These are phyloP conservation scores for Metschnikowia chrysomelidarum DNA, from an alignment of 805 yeast species.

Conservation along the genomic window DNA sequence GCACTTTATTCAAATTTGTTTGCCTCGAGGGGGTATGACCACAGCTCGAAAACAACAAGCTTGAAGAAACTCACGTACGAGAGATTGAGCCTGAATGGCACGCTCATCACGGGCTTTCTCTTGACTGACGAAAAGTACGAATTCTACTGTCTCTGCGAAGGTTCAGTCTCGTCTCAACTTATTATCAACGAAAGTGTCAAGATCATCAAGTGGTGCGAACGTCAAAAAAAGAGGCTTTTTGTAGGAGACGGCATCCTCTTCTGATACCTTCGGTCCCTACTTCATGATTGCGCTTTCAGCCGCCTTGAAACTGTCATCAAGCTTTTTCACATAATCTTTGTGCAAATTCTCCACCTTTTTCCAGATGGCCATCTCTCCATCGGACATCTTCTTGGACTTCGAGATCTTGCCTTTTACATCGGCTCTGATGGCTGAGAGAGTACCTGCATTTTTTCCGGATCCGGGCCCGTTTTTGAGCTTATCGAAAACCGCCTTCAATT, in stretches of 20 bases:
- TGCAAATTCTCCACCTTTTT: constrained; percentile 67
- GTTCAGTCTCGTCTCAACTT: constrained; percentile 51
- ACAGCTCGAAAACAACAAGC: constrained; percentile 18
- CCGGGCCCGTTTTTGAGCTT: constrained; percentile 49
- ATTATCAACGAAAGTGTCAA: constrained; percentile 60
- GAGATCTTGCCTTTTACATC: constrained; percentile 54
- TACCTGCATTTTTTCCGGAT: constrained; percentile 37
- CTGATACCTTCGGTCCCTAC: constrained; percentile 17
- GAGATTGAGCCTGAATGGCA: constrained; percentile 33
- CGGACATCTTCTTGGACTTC: constrained; percentile 50
- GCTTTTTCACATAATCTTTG: constrained; percentile 58
- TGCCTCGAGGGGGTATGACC: constrained; percentile 18
- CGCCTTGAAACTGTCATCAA: constrained; percentile 39
- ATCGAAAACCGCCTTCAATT: constrained; percentile 66
- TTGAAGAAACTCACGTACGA: constrained; percentile 45
- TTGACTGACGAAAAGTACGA: constrained; percentile 33
- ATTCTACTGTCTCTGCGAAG: constrained; percentile 40
- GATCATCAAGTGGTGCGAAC: constrained; percentile 74
- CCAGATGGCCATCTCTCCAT: constrained; percentile 51
- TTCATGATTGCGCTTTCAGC: constrained; percentile 48
- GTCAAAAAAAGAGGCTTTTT: constrained; percentile 67
- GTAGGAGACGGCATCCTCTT: constrained; percentile 55
- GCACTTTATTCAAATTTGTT: constrained; percentile 32
- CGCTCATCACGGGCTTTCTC: constrained; percentile 35
- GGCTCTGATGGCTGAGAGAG: constrained; percentile 44